A percentile compares a stretch with the other conserved stretches of the same genome.
Evolutionary conservation across 306 rosid species (phyloP).

Genomic region (Dicorynia guianensis): DNA sequence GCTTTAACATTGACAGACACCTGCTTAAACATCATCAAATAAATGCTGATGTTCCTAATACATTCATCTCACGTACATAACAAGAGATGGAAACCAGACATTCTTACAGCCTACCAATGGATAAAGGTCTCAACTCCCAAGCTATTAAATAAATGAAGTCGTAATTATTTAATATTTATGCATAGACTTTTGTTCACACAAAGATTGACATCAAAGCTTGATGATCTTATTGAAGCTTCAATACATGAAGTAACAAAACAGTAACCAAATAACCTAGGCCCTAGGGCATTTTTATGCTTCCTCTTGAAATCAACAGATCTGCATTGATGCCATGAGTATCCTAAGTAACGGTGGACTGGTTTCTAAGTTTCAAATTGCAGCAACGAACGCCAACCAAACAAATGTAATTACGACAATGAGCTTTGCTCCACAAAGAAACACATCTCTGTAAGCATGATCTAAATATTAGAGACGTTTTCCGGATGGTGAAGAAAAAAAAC

Average conservation of each 20-base stretch:
- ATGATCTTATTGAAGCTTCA: constrained; percentile 17
- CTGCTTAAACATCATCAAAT: constrained; percentile 50
- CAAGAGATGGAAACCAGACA: constrained; percentile 10
- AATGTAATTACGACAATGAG: constrained; percentile 9
- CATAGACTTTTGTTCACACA: not conserved
- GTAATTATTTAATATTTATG: too few relatives aligned
- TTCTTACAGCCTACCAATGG: constrained; percentile 9
- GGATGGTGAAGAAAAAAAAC: constrained; percentile 10
- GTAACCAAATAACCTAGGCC: not conserved
- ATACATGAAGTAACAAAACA: constrained; percentile 17
- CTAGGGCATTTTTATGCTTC: not conserved
- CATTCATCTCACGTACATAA: constrained; percentile 12
- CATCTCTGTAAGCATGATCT: not conserved
- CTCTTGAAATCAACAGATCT: not conserved
- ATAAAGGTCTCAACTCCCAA: constrained; percentile 6
- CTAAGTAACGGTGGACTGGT: constrained; percentile 3
- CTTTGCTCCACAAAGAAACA: constrained; percentile 16
- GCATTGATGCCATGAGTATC: constrained; percentile 8
- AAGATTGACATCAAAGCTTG: not conserved
- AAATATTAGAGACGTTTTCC: constrained; percentile 1
- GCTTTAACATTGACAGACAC: constrained; percentile 76
- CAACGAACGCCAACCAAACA: constrained; percentile 25
- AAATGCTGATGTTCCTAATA: not conserved
- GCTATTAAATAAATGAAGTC: not conserved
- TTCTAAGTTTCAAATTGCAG: not conserved